Base-by-base conservation (phyloP, 176 grass and related monocot genomes). In the Carex myosuroides region DNA sequence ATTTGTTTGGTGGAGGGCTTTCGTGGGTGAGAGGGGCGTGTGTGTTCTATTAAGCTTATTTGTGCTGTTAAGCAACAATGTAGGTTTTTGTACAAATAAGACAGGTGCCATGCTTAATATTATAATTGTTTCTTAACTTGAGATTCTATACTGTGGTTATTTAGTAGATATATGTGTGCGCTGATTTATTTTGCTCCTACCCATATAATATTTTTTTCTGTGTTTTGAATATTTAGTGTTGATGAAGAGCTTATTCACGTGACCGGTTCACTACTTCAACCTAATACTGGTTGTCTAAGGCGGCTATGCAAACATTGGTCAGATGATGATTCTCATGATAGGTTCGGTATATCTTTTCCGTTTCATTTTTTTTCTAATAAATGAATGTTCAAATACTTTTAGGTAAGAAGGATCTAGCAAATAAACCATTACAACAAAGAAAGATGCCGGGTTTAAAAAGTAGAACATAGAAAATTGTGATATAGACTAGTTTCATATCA, bases 171-270 rank as follows among this genome's bases (percentile, higher is more conserved):
- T 61, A 42, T 11, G 35, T 44, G 8, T 70, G 6, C 42, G 2
- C 33, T 44, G 17, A 44, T 70, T 70, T 18, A 74, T 69, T 8
- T 72, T 60, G 81, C 70, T 84, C n/a, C 85, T 18, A 33, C n/a
- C 10, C 8, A 64, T 13, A 18, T 86, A 8, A 81, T 86, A 52
- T 79, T 46, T 83, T 70, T 11, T 52, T 85, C 17, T 80, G 87
- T 59, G 82, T 80, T 85, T 55, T 81, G 86, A 64, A 81, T 84
- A 84, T 67, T 35, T 84, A 97, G 94, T 85, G 90, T 97, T 73
- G 92, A 94, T 85, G 90, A 97, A 87, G 93, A 92, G 84, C 85
- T 92, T 87, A 85, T 93, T 91, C 94, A 97, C 84, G 86, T 97
- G 29, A 92, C 85, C 66, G 94, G 94, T 89, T 97, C 94, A 79